A percentile compares a stretch with the other conserved stretches of the same genome.
These are phyloP conservation scores for Tuber indicum DNA, from an alignment of 495 filamentous ascomycete genomes.

Conservation along the genomic window DNA sequence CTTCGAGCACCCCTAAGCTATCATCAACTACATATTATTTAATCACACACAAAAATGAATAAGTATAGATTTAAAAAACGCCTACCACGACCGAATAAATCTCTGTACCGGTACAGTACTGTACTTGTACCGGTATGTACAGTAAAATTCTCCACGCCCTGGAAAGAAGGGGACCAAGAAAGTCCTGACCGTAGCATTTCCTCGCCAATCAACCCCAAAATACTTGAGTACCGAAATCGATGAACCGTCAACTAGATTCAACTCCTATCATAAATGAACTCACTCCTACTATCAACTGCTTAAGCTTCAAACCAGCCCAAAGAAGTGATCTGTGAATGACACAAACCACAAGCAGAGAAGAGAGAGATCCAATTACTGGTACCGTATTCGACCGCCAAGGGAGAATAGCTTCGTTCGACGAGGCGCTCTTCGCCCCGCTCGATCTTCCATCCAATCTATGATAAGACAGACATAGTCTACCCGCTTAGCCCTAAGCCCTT, in stretches of 20 bases:
- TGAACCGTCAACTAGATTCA: not conserved
- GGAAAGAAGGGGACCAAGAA: not conserved
- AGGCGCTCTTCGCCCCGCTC: not conserved
- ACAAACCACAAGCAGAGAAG: not conserved
- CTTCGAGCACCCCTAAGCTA: not conserved
- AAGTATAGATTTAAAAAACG: too few relatives aligned
- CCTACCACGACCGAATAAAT: too few relatives aligned
- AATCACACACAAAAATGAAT: not conserved
- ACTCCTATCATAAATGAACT: not conserved
- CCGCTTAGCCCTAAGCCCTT: not conserved
- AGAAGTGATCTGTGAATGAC: not conserved
- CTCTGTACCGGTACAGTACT: too few relatives aligned
- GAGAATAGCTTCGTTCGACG: not conserved
- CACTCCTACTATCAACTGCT: not conserved
- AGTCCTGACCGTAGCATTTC: not conserved
- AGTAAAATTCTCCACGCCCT: too few relatives aligned
- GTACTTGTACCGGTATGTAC: too few relatives aligned
- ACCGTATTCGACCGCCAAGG: not conserved
- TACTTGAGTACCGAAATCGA: not conserved
- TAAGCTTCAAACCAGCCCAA: not conserved
- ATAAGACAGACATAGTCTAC: not conserved
- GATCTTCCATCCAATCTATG: too few relatives aligned
- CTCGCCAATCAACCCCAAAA: not conserved
- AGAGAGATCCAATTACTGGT: not conserved
- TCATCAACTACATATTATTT: too few relatives aligned